Conservation (phyloP, 1,284 basidiomycete genomes). For the Pseudozyma hubeiensis region DNA sequence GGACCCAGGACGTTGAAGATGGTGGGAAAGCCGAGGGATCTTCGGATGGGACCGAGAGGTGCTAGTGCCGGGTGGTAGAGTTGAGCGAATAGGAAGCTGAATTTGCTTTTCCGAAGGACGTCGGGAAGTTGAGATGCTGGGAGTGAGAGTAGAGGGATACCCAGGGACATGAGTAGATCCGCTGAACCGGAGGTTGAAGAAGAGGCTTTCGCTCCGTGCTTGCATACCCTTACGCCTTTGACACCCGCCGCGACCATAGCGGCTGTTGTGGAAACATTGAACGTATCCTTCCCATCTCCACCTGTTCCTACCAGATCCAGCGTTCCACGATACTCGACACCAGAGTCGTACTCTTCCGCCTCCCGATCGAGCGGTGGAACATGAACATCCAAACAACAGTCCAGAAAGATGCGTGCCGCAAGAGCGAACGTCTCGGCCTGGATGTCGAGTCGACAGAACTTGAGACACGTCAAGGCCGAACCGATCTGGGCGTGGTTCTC, state of each 20-base stretch:
- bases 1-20: conserved; percentile 97
- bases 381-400: conserved; percentile 46
- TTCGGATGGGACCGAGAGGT: conserved; percentile 84
- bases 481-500: conserved; percentile 65
- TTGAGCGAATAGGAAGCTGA: conserved; percentile 92
- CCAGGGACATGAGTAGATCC: conserved; percentile 87
- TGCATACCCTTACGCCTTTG: conserved; percentile 85
- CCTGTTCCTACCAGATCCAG: conserved; percentile 77
- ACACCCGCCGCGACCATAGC: conserved; percentile 94
- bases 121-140: conserved; percentile 71
- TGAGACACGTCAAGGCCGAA: conserved; percentile 60
- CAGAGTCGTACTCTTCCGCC: conserved; percentile 19
- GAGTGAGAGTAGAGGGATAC: conserved; percentile 79
- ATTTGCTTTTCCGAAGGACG: conserved; percentile 72
- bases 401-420: conserved; percentile 57
- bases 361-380: conserved; percentile 28
- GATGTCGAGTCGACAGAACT: conserved; percentile 59
- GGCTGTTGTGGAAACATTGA: conserved; percentile 96
- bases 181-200: conserved; percentile 95
- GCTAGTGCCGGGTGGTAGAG: conserved; percentile 92
- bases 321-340: conserved; percentile 52
- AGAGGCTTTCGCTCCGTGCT: conserved; percentile 94
- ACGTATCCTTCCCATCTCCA: conserved; percentile 96
- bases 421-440: conserved; percentile 55
- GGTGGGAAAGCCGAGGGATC: conserved; percentile 90